phyloP scores from a whole-genome alignment of 495 filamentous ascomycete species.

The Hypoxylon crocopeplum region DNA sequence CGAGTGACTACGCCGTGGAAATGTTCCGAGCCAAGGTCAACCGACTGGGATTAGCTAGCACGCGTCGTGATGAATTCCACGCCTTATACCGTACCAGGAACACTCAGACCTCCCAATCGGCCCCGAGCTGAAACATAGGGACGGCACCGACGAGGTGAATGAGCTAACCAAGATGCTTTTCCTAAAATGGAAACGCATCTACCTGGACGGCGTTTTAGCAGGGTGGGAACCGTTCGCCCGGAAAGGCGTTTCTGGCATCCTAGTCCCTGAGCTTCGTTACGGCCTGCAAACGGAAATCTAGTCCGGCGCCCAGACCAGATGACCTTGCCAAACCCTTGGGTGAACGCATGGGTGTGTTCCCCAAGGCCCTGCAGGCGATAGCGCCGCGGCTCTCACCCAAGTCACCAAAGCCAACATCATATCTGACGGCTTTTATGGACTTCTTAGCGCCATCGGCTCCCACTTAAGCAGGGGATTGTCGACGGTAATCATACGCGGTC shows the following conservation, averaged over 20 bases:
- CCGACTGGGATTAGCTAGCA: slow-evolving; percentile 16
- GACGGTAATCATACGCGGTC: slow-evolving; percentile 38
- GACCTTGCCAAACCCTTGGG: slow-evolving; percentile 34
- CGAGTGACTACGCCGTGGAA: slow-evolving; percentile 20
- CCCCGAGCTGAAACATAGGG: slow-evolving; percentile 19
- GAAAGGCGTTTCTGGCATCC: slow-evolving; percentile 25
- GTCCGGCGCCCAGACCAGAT: slow-evolving; percentile 36
- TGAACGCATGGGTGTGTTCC: slow-evolving; percentile 26
- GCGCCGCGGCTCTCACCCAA: slow-evolving; percentile 32
- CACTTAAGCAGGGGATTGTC: slow-evolving; percentile 34
- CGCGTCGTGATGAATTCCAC: slow-evolving; percentile 24
- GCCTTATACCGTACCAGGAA: slow-evolving; percentile 23
- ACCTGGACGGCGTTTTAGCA: slow-evolving; percentile 22
- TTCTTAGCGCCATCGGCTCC: slow-evolving; percentile 39
- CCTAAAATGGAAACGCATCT: slow-evolving; percentile 24
- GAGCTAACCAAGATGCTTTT: slow-evolving; percentile 22
- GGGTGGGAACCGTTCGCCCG: slow-evolving; percentile 34
- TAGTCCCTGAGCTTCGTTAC: slow-evolving; percentile 27
- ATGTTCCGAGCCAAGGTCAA: slow-evolving; percentile 22
- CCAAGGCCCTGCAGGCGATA: slow-evolving; percentile 37
- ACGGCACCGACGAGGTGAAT: slow-evolving; percentile 16
- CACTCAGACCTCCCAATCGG: slow-evolving; percentile 17
- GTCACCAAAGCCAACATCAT: slow-evolving; percentile 31
- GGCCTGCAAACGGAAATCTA: slow-evolving; percentile 39
- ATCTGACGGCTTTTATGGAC: slow-evolving; percentile 38